A percentile compares a stretch with the other conserved stretches of the same genome.
Conservation (phyloP, 176 grass and related monocot species). For the Poa annua region DNA sequence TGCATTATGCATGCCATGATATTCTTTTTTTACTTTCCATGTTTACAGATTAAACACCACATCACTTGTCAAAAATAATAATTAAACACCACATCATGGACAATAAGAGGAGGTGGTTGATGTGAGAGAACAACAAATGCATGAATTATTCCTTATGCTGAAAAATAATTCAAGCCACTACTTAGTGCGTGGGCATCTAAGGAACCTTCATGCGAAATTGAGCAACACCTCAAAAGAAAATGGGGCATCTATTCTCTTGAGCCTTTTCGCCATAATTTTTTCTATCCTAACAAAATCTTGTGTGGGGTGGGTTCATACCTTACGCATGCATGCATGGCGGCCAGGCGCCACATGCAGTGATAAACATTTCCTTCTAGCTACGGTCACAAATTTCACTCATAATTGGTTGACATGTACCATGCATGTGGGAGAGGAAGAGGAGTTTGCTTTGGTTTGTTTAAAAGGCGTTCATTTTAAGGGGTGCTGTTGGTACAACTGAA, state of each 20-base stretch:
- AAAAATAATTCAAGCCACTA: not conserved
- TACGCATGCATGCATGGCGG: conserved; percentile 31
- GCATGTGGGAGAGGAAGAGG: not conserved
- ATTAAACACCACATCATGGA: not conserved
- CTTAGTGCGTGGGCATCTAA: conserved; percentile 34
- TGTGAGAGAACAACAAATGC: not conserved
- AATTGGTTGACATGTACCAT: not conserved
- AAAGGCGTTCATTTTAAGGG: not conserved
- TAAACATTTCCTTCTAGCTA: conserved; percentile 26
- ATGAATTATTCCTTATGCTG: not conserved
- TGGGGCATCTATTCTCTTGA: conserved; percentile 53
- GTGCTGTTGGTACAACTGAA: conserved; percentile 29
- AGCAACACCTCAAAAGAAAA: conserved; percentile 34
- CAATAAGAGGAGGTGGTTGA: not conserved
- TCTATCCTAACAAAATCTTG: not conserved
- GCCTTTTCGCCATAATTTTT: not conserved
- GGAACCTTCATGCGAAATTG: conserved; percentile 52
- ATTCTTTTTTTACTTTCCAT: not conserved
- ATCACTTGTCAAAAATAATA: too few relatives aligned
- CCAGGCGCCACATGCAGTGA: conserved; percentile 20
- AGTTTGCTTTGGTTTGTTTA: not conserved
- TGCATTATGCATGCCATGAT: too few relatives aligned
- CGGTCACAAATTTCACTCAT: not conserved
- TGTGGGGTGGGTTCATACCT: conserved; percentile 26
- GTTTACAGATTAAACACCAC: too few relatives aligned